Percentiles rank a stretch among this genome's conserved stretches.
Evolutionary conservation across 1,284 basidiomycete genomes (phyloP).

Genomic region (Golubevia pallescens): DNA sequence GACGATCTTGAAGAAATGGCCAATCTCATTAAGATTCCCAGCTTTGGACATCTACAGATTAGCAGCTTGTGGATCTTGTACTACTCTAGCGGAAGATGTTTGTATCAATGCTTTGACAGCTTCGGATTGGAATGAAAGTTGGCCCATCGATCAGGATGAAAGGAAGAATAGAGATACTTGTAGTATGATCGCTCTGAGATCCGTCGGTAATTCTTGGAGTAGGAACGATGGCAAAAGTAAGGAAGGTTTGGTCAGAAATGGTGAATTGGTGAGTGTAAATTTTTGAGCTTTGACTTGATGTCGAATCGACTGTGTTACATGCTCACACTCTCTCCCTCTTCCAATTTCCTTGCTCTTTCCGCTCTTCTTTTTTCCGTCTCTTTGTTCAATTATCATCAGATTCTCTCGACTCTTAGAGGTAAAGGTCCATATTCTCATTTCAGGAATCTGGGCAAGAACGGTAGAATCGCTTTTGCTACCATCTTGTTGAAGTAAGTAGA

Average conservation of each 20-base stretch:
- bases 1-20: constrained; percentile 31
- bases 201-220: constrained; percentile 42
- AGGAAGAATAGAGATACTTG: constrained; percentile 38
- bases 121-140: constrained; percentile 37
- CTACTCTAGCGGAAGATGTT: constrained; percentile 19
- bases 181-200: constrained; percentile 55
- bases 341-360: not conserved
- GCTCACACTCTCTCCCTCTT: no score
- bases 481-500: constrained; percentile 40
- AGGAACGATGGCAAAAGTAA: constrained; percentile 18
- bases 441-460: constrained; percentile 38
- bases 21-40: constrained; percentile 31
- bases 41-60: constrained; percentile 47
- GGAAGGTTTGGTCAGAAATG: no score
- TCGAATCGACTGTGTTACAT: not conserved
- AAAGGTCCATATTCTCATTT: constrained; percentile 27
- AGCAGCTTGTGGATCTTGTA: constrained; percentile 24
- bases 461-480: constrained; percentile 45
- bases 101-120: constrained; percentile 36
- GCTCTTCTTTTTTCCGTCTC: not conserved
- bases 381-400: not conserved
- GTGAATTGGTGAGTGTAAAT: no score
- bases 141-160: constrained; percentile 13
- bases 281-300: not conserved
- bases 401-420: not conserved